Evolutionary conservation across 1,284 basidiomycete species (phyloP).

Genomic region (Polyporus tsugae): DNA sequence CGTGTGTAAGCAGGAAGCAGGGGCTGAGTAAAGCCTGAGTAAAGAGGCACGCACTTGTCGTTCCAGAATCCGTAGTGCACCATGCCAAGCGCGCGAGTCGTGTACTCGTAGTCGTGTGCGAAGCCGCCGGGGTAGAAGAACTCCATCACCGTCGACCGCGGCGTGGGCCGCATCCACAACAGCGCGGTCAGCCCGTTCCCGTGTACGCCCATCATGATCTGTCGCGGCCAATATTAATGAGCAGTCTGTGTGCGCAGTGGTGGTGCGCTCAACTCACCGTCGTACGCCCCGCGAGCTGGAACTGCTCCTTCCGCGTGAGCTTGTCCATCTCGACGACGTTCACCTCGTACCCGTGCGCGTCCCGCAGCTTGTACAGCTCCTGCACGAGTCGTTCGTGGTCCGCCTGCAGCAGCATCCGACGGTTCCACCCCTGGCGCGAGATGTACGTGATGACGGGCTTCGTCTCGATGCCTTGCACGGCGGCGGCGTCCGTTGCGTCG

Average conservation of each 20-base stretch:
- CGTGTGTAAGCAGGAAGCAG: background rate
- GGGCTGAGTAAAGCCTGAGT: background rate
- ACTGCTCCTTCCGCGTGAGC: slow-evolving; percentile 79
- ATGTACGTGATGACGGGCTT: slow-evolving; percentile 86
- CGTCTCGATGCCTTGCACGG: slow-evolving; percentile 41
- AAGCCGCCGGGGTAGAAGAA: slow-evolving; percentile 90
- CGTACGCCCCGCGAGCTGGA: slow-evolving; percentile 78
- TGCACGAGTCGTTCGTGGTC: slow-evolving; percentile 73
- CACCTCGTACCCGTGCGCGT: slow-evolving; percentile 83
- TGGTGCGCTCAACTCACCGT: slow-evolving; percentile 70
- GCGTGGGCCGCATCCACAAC: slow-evolving; percentile 85
- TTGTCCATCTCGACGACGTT: slow-evolving; percentile 87
- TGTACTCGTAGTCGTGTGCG: slow-evolving; percentile 87
- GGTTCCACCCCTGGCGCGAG: slow-evolving; percentile 86
- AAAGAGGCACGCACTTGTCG: slow-evolving; percentile 48
- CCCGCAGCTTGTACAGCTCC: slow-evolving; percentile 70
- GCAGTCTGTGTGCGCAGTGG: slow-evolving; percentile 1
- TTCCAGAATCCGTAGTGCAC: slow-evolving; percentile 89
- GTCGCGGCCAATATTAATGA: slow-evolving; percentile 5
- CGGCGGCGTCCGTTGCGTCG: slow-evolving; percentile 38
- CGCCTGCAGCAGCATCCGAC: slow-evolving; percentile 71
- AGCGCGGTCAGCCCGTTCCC: slow-evolving; percentile 87
- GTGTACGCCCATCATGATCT: slow-evolving; percentile 91
- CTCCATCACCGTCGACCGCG: slow-evolving; percentile 83
- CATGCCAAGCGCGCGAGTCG: slow-evolving; percentile 83